A percentile compares a stretch with the other conserved stretches of the same genome.
phyloP scores from a whole-genome alignment of 768 basidiomycete species.

The Phlegmacium glaucopus region DNA sequence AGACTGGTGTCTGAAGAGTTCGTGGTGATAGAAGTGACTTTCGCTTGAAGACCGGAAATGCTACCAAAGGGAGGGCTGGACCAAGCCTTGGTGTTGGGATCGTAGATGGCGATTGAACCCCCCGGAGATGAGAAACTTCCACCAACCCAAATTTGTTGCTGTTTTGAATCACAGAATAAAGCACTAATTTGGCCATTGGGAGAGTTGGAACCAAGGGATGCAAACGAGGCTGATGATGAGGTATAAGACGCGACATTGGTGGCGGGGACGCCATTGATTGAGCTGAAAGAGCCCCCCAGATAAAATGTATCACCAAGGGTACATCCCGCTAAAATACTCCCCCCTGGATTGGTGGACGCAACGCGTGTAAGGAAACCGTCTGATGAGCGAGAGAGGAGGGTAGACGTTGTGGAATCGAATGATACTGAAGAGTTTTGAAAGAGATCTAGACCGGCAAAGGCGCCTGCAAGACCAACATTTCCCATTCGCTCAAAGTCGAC shows the following conservation, averaged over 20 bases:
- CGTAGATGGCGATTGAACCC: constrained; percentile 69
- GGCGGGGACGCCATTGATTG: constrained; percentile 56
- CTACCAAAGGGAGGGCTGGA: constrained; percentile 78
- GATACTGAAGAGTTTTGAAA: constrained; percentile 55
- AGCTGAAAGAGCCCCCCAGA: constrained; percentile 80
- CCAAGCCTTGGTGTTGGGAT: constrained; percentile 64
- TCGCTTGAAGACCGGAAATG: constrained; percentile 62
- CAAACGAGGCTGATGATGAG: constrained; percentile 51
- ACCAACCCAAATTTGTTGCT: constrained; percentile 72
- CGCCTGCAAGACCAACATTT: constrained; percentile 81
- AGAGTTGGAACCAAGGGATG: constrained; percentile 61
- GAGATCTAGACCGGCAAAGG: constrained; percentile 84
- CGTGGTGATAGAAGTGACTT: constrained; percentile 73
- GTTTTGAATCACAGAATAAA: constrained; percentile 71
- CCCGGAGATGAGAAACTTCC: constrained; percentile 71
- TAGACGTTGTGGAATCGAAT: constrained; percentile 70
- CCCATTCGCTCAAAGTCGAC: constrained; percentile 76
- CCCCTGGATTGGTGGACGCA: constrained; percentile 79
- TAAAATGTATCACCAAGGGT: constrained; percentile 66
- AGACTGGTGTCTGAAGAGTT: constrained; percentile 70
- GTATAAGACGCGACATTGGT: constrained; percentile 79
- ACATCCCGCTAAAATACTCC: constrained; percentile 74
- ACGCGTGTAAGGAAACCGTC: constrained; percentile 67
- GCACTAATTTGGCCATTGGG: constrained; percentile 74
- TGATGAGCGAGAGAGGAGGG: constrained; percentile 61